Percentiles rank a stretch among this genome's conserved stretches.
These are phyloP conservation scores for Pyrrhoderma lamaoense DNA, from an alignment of 1,284 basidiomycete species.

Conservation along the genomic window DNA sequence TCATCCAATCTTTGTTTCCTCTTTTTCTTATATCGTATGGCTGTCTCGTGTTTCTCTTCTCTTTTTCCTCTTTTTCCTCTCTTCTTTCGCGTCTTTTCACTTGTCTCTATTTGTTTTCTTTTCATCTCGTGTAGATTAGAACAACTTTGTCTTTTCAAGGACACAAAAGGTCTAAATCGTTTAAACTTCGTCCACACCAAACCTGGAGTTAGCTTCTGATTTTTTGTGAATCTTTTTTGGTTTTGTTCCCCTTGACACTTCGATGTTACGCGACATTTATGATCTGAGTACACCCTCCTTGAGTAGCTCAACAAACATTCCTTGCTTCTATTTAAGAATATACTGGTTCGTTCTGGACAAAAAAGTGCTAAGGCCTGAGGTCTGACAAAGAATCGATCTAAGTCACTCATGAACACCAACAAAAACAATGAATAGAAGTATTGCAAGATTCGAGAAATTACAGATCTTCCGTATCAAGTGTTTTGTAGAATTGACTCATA, in stretches of 20 bases:
- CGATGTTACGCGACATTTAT: too few species aligned
- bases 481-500: background rate
- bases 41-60: constrained; percentile 23
- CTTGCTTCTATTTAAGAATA: constrained; percentile 21
- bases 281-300: too few species aligned
- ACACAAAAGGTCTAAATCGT: too few species aligned
- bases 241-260: too few species aligned
- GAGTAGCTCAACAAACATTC: background rate
- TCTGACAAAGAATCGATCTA: too few species aligned
- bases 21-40: constrained; percentile 16
- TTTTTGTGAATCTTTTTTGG: too few species aligned
- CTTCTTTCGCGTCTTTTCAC: constrained; percentile 19
- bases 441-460: background rate
- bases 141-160: too few species aligned
- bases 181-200: too few species aligned
- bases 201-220: too few species aligned
- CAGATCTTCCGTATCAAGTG: too few species aligned
- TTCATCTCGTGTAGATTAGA: background rate
- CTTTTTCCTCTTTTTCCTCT: constrained; percentile 24
- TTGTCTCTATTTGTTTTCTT: constrained; percentile 11
- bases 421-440: background rate
- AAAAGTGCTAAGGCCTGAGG: too few species aligned
- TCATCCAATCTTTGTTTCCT: constrained; percentile 18
- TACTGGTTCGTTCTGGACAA: background rate
- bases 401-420: background rate